A percentile compares a stretch with the other conserved stretches of the same genome.
Conservation (phyloP, 139 green algal genomes). For the Auxenochlorella pyrenoidosa region DNA sequence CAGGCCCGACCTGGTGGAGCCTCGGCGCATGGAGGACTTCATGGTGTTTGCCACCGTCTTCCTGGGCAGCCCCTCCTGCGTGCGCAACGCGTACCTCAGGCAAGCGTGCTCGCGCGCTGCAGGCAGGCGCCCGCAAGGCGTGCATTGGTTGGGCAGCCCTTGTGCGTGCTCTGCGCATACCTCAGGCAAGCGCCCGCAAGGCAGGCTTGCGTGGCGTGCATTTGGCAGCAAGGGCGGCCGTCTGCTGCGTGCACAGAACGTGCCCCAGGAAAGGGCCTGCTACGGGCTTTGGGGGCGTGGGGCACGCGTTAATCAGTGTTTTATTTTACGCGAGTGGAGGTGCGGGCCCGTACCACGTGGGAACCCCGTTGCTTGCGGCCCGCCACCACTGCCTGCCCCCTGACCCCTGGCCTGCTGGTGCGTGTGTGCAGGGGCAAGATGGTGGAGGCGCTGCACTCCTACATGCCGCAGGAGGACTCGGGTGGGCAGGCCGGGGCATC, state of each 20-base stretch:
- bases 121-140: too few relatives aligned
- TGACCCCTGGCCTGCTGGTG: neutral
- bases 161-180: neutral
- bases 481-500: neutral
- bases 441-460: constrained; percentile 75
- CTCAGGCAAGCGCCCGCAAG: too few relatives aligned
- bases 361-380: neutral
- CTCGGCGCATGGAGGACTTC: constrained; percentile 64
- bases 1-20: constrained; percentile 39
- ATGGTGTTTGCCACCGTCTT: constrained; percentile 79
- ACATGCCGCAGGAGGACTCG: constrained; percentile 38
- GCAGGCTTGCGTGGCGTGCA: neutral
- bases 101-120: neutral
- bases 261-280: too few relatives aligned
- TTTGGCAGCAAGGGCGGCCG: neutral
- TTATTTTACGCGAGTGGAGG: too few relatives aligned
- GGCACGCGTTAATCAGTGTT: too few relatives aligned
- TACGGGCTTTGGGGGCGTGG: too few relatives aligned
- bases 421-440: constrained; percentile 66
- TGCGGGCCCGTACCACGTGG: too few relatives aligned
- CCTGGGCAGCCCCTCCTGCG: constrained; percentile 67
- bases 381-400: neutral
- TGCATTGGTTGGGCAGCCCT: too few relatives aligned
- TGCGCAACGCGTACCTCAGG: constrained; percentile 89
- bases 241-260: too few relatives aligned